Base-by-base conservation (phyloP, 2,329 filamentous ascomycete genomes). In the Exophiala bonariae region DNA sequence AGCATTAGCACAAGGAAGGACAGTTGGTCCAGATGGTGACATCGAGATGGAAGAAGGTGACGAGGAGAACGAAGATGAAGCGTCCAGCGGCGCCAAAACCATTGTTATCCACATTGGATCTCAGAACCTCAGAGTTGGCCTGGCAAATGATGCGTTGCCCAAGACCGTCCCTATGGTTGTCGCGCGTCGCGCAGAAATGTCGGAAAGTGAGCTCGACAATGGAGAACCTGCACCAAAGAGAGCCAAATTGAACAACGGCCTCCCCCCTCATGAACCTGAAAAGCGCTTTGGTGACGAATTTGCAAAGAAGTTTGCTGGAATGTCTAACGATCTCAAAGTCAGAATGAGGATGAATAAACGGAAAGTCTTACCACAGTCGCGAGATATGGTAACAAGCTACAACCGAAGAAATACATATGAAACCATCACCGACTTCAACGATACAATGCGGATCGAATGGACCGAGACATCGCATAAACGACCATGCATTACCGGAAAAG, bases 101-200 rank as follows among this genome's bases (percentile, higher is more conserved):
- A 92, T 99, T 63, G 87, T 97, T 50, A 89, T 99, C 60, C 93
- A 99, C 64, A 84, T 92, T 2, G 93, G 93, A 22, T 97, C 92
- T 64, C 92, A 97, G 68, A 97, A 97, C 57, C 72, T 99, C 54
- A 83, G 93, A 38, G 91, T 99, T 60, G 93, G 93, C 0, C 83
- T 97, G 50, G 91, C 92, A n/a, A 96, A 88, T 61, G 93, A 99
- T 70, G 92, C 91, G 4, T 74, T 99, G 4, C 93, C 93, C 5
- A 96, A 93, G 70, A 95, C 90, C 1, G 82, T 97, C 32, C 92
- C 93, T 4, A 96, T 95, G 87, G 85, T 89, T 1, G 85, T 97
- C 54, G 93, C 92, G 17, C 84, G 86, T 26, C 88, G 84, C 62
- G 87, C 87, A 59, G 74, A 80, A 5, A 80, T 84, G 61, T 91